A percentile compares a stretch with the other conserved stretches of the same genome.
Conservation (phyloP, 2,329 filamentous ascomycete species). For the Blastomyces gilchristii region DNA sequence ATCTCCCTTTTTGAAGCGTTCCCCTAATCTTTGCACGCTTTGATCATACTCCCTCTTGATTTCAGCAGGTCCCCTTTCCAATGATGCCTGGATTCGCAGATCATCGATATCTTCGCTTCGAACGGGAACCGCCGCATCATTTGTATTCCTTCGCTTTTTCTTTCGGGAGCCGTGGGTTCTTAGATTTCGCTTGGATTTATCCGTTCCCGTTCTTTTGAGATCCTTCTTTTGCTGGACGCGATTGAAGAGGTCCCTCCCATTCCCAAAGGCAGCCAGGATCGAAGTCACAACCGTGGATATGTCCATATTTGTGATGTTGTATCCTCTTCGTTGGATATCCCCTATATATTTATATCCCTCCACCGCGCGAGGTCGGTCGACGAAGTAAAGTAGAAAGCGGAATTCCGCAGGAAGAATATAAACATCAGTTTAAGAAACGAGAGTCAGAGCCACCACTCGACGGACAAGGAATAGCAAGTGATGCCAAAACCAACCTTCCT, state of each 20-base stretch:
- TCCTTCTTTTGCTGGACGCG: conserved; percentile 4
- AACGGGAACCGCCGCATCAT: not conserved
- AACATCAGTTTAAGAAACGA: not conserved
- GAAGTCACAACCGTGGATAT: conserved; percentile 1
- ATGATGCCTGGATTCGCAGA: not conserved
- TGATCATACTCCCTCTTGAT: conserved; percentile 5
- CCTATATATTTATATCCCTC: not conserved
- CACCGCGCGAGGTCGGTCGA: not conserved
- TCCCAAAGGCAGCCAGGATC: conserved; percentile 5
- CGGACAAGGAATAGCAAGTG: not conserved
- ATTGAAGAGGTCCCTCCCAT: conserved; percentile 7
- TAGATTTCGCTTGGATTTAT: conserved; percentile 3
- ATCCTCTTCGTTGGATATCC: not conserved
- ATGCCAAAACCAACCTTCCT: not conserved
- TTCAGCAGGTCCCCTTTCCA: conserved; percentile 3
- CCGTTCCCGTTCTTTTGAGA: not conserved
- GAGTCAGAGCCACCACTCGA: not conserved
- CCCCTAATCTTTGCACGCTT: conserved; percentile 1
- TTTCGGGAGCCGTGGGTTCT: conserved; percentile 1
- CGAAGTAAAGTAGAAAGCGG: not conserved
- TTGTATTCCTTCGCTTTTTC: conserved; percentile 5
- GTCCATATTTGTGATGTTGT: conserved; percentile 7
- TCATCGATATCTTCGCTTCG: conserved; percentile 3
- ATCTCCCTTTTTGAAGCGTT: conserved; percentile 7
- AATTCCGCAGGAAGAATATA: not conserved